Evolutionary conservation across 2,329 filamentous ascomycete genomes (phyloP), one percentile per base, ranked within the genome.

Genomic region (Phaeoacremonium minimum): DNA sequence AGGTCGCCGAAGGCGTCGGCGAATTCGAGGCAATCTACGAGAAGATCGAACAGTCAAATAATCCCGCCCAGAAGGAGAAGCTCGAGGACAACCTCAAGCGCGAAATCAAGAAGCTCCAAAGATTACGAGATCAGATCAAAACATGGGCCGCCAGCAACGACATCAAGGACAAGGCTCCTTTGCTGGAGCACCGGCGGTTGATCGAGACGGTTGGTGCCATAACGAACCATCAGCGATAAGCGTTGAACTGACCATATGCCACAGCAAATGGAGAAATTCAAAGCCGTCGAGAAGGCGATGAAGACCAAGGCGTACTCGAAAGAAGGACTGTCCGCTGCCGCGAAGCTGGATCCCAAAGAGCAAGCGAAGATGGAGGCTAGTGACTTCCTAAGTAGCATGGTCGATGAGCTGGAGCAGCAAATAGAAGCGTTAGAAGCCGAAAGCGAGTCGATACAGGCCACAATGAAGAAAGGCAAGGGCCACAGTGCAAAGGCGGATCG

Each of bases 261-360:
- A 61, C 67, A 93, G 87, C 84, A 91, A 86, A 98, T 98, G 93
- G 93, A 98, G 68, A 89, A 88, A 55, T 98, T 98, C 78, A 98
- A 98, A 71, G 91, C 90, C n/a, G 93, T 98, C 36, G 93, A 98
- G 66, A 98, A 98, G 73, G 93, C 95, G 56, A 97, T 98, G 93
- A 98, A 98, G 74, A 98, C 93, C 39, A 98, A 98, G 65, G 93
- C 93, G 43, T 98, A 95, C 67, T 97, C 93, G 44, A 97, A 98
- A 72, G 93, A 97, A 66, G 93, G 93, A 30, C 69, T 98, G 47
- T 93, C 87, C 46, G 87, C 91, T 35, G 88, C 89, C 17, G 83
- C 88, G 34, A 94, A 95, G 64, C 76, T 97, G 46, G 93, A 98
- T 66, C 93, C 93, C n/a, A 95, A 90, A 60, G 93, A 97, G 62